Evolutionary conservation across 2,329 filamentous ascomycete species (phyloP).

Genomic region (Raffaelea albimanens): DNA sequence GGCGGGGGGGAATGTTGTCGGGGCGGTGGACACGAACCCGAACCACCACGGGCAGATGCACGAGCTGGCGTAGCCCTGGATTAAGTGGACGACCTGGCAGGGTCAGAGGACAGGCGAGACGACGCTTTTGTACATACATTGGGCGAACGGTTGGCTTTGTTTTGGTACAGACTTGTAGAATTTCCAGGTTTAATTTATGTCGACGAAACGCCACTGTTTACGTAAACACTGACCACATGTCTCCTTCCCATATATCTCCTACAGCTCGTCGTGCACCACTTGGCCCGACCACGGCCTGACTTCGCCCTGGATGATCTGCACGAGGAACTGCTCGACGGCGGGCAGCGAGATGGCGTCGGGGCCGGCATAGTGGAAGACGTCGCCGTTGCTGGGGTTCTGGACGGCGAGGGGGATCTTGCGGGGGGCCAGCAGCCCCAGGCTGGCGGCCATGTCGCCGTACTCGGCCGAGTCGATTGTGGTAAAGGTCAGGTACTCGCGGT

Average conservation of each 20-base stretch:
- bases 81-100: too few species aligned
- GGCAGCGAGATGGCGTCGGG: conserved; percentile 21
- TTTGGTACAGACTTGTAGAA: too few species aligned
- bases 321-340: conserved; percentile 31
- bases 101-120: not conserved
- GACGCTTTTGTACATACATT: too few species aligned
- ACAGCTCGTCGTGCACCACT: conserved; percentile 6
- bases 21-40: not conserved
- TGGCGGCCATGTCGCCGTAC: conserved; percentile 32
- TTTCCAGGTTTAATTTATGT: too few species aligned
- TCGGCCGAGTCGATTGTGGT: conserved; percentile 35
- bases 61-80: conserved; percentile 12
- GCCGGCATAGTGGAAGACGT: conserved; percentile 29
- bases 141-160: too few species aligned
- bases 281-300: conserved; percentile 25
- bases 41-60: conserved; percentile 13
- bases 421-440: conserved; percentile 26
- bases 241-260: too few species aligned
- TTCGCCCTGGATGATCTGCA: conserved; percentile 32
- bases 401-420: conserved; percentile 26
- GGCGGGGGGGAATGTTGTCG: conserved; percentile 9
- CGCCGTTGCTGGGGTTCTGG: conserved; percentile 33
- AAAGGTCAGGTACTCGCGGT: conserved; percentile 37
- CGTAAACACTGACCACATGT: too few species aligned
- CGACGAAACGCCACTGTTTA: too few species aligned